Evolutionary conservation across 495 filamentous ascomycete genomes (phyloP), one percentile per base, ranked within the genome.

Genomic region (Paragyromitra xinjiangensis): DNA sequence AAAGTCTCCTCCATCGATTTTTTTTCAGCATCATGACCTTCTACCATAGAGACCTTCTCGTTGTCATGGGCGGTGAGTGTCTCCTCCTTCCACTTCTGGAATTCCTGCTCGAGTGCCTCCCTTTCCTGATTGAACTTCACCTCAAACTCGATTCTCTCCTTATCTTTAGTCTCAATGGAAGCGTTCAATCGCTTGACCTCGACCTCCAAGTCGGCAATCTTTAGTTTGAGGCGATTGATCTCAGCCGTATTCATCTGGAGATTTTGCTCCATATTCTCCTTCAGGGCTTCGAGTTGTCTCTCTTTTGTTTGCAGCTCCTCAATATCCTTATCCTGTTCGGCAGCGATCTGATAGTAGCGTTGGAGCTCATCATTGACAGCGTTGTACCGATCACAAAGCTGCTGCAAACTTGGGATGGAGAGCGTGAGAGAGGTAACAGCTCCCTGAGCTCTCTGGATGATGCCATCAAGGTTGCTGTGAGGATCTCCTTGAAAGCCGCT

Each of bases 131-230:
- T 87, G 14, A 83, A 81, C 80, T 85, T 86, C 73, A 86, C 84
- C 73, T 87, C 86, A 61, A 87, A 83, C 16, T 83, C 83, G 39
- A 83, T 78, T n/a, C 80, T 77, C 50, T 86, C 84, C 16, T 85
- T 83, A 50, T 88, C 83, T 66, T 85, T 84, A 12, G 81, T 78
- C 39, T 83, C 82, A n/a, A 89, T 84, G 79, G 87, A 86, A 48
- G 87, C 87, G 58, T 89, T 87, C 22, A 91, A 80, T 69, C 89
- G 87, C 29, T 85, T 85, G 5, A 92, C 84, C 80, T 92, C 90
- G 40, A 86, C 83, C 12, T 86, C 87, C 4, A 88, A 82, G 61
- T 87, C 85, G 48, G 84, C 86, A 81, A 88, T 85, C 40, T 83
- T 84, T 34, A 86, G 85, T 73, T 85, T 87, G 48, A 88, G 81